Conservation (phyloP, 1,139 yeast genomes). For the Schwanniomyces etchellsii region DNA sequence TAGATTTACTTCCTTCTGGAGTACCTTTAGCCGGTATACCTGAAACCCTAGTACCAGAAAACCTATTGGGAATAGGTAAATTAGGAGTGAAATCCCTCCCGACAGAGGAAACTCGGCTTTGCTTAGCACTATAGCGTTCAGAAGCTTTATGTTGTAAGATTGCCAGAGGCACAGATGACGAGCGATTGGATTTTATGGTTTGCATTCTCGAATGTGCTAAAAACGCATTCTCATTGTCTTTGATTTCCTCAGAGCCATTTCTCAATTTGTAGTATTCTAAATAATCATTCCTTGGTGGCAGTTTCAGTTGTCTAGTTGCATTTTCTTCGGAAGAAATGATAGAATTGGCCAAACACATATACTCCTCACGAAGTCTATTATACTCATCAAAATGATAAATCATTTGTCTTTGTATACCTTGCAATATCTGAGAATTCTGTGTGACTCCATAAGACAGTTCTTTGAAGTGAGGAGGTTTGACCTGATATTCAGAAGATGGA, state of each 20-base stretch:
- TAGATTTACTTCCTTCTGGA: neutral
- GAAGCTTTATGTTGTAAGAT: conserved; percentile 5
- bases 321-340: neutral
- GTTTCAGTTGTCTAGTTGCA: too few relatives aligned
- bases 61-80: too few relatives aligned
- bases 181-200: conserved; percentile 31
- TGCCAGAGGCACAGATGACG: conserved; percentile 31
- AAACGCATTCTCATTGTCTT: conserved; percentile 15
- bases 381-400: neutral
- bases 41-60: too few relatives aligned
- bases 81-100: neutral
- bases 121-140: neutral
- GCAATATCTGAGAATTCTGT: too few relatives aligned
- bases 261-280: conserved; percentile 3
- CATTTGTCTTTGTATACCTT: conserved; percentile 1
- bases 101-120: neutral
- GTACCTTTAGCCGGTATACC: too few relatives aligned
- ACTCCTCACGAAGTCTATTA: neutral
- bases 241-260: neutral
- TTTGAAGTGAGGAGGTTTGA: too few relatives aligned
- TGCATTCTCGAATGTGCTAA: conserved; percentile 27
- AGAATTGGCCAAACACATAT: neutral
- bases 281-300: conserved; percentile 3
- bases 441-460: too few relatives aligned
- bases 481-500: too few relatives aligned